Evolutionary conservation across 345 rosid genomes (phyloP), one percentile per base, ranked within the genome.

Genomic region (Populus tremula): DNA sequence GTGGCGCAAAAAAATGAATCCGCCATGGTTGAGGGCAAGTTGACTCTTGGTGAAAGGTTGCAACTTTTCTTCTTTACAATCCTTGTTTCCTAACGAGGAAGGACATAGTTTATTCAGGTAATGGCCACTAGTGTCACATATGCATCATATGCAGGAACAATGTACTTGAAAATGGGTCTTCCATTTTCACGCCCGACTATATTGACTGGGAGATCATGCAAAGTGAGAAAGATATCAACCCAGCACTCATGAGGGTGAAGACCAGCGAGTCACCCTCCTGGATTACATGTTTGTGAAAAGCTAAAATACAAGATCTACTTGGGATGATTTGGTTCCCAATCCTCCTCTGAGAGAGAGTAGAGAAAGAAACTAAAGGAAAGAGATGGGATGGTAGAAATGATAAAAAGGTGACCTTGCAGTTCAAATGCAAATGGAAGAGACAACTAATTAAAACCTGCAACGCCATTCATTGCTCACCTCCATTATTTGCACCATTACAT

Each of bases 231-330:
- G 25, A 73, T 50, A 75, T 82, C 85, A 82, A 84, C 79, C 29
- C 50, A 67, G 41, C 72, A 83, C 89, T 88, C 85, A 88, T 88
- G 77, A 79, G 73, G 8, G 0, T 53, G 78, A 66, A 76, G 86
- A 84, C 87, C 75, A 74, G 33, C 62, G 43, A 70, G 85, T 74
- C 84, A 78, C 45, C 86, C 74, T 71, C 69, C 21, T 18, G 71
- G 86, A 86, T 86, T 70, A 56, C 84, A 84, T 88, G 91, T 84
- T 83, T 18, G 73, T 81, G 41, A 83, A 88, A 84, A 86, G 89
- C 85, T 47, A 63, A 71, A 77, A 88, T 83, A 71, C 78, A 71
- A 83, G 63, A 88, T 88, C 89, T 81, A 61, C 74, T 43, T 65
- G 31, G 80, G 74, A 85, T 85, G 76, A 83, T 88, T 68, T 82